Evolutionary conservation across 2,329 filamentous ascomycete genomes (phyloP), one percentile per base, ranked within the genome.

Genomic region (Clarireedia homoeocarpa): DNA sequence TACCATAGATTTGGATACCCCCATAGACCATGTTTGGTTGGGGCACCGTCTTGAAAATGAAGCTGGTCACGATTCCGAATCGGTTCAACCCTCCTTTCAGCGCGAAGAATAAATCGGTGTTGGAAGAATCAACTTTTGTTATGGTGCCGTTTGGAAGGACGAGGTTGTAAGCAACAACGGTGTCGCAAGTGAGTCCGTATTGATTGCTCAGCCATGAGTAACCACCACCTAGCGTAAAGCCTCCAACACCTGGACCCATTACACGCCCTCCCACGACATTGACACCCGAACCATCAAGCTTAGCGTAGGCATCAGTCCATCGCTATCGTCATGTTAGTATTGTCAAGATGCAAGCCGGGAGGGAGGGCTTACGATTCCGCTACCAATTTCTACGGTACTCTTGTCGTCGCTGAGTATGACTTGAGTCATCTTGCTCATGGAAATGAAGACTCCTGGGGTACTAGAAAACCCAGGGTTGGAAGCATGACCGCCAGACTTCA

Each of bases 401-500:
- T 58, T 59, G 34, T 62, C 60, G 3, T 24, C 5, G 5, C 56
- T 57, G 9, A 61, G 34, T 10, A 24, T 55, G 10, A 62, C 45
- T n/a, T 60, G 40, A 10, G 27, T 57, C 26, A 61, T 24, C 17
- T 38, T 58, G 4, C 45, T 53, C 23, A 61, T 38, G 6, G 56
- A 61, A 17, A 62, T 63, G 9, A 56, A 53, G 10, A 63, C 54
- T 12, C 61, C 61, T 26, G 48, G 74, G 9, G 59, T 62, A 44
- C 60, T 63, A 9, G 61, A 62, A 24, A 56, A 62, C 5, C 58
- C 56, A n/a, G 57, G 53, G 47, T 62, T 62, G 9, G 60, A 61
- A 38, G 56, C 53, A 59, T 75, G 73, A 1, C 74, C 71, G 10
- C 71, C 72, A 53, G 69, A 71, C 60, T 72, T 72, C 50, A 71